Percentiles rank a stretch among this genome's conserved stretches.
phyloP scores from a whole-genome alignment of 2,329 filamentous ascomycete genomes.

The Thielaviopsis populi region DNA sequence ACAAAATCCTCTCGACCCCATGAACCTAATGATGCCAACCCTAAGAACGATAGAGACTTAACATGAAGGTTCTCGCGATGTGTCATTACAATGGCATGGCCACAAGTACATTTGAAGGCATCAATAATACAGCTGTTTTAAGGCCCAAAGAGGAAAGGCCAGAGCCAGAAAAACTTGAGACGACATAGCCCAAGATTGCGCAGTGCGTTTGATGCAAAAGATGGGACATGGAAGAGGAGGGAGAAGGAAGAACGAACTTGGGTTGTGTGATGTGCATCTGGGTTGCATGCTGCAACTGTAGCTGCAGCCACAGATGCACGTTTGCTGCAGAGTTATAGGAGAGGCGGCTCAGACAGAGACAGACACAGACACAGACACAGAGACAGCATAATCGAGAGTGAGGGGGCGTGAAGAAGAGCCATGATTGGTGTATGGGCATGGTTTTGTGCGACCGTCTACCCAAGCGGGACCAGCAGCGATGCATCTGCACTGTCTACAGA shows the following conservation, averaged over 20 bases:
- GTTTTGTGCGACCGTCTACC: background rate
- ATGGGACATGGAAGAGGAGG: background rate
- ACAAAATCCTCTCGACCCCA: background rate
- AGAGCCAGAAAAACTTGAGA: background rate
- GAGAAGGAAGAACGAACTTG: background rate
- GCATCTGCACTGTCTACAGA: background rate
- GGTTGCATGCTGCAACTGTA: background rate
- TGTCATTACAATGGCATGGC: no score
- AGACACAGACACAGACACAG: background rate
- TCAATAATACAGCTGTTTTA: background rate
- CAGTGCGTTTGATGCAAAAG: background rate
- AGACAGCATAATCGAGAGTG: background rate
- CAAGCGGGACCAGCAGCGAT: background rate
- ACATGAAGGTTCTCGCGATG: no score
- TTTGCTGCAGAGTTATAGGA: background rate
- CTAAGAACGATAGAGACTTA: no score
- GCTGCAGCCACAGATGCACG: background rate
- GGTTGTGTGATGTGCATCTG: background rate
- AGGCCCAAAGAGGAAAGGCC: background rate
- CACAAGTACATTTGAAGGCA: background rate
- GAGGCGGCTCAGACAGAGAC: background rate
- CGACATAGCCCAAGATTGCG: background rate
- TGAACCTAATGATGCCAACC: background rate
- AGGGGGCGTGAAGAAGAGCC: background rate
- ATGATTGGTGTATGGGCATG: background rate